phyloP scores from a whole-genome alignment of 2,329 filamentous ascomycete genomes.

The Ophiostoma piceae region DNA sequence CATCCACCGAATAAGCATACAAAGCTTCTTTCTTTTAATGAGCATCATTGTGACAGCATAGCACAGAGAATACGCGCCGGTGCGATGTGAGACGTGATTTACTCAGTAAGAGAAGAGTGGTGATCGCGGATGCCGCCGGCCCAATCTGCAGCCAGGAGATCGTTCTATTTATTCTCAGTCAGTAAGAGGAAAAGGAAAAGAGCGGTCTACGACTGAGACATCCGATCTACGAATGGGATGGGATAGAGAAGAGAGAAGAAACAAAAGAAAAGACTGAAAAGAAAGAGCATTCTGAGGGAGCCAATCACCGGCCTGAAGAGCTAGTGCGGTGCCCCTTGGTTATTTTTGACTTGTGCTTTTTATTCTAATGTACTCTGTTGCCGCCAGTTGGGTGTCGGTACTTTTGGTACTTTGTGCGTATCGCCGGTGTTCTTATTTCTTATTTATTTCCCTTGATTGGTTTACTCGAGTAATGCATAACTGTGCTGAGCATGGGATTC shows the following conservation, averaged over 20 bases:
- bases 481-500: no score
- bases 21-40: background rate
- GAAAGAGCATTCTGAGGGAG: conserved; percentile 19
- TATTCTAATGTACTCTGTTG: background rate
- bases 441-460: background rate
- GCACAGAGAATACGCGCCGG: background rate
- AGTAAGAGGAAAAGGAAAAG: no score
- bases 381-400: background rate
- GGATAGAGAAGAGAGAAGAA: background rate
- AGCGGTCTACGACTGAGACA: background rate
- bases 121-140: background rate
- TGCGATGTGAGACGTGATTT: background rate
- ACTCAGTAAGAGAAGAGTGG: background rate
- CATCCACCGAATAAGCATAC: background rate
- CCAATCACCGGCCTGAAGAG: conserved; percentile 27
- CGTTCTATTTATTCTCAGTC: background rate
- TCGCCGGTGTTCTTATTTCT: background rate
- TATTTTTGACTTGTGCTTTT: conserved; percentile 13
- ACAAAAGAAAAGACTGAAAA: background rate
- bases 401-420: background rate
- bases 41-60: background rate
- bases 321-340: conserved; percentile 12
- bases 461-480: background rate
- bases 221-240: conserved; percentile 3
- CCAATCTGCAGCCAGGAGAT: conserved; percentile 20